Evolutionary conservation across 169 alveolate species (phyloP), one percentile per base, ranked within the genome.

Genomic region (Plasmodium reichenowi): DNA sequence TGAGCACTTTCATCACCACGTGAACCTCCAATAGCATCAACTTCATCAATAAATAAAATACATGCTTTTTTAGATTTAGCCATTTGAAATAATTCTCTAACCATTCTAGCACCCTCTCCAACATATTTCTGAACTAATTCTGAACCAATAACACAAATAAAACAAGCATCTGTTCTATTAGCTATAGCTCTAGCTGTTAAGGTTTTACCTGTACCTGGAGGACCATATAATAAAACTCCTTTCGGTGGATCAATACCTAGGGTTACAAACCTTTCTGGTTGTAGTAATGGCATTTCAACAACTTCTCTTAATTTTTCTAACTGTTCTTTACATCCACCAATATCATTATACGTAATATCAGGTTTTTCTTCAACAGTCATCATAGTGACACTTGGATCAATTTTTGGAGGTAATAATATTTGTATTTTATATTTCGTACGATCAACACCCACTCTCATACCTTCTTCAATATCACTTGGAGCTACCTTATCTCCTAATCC

Each of bases 281-380:
- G 97, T 70, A 98, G 95, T 87, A 98, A 95, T 2, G 99, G 99
- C 98, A 98, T 96, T 91, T 99, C 99, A 1, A 99, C 99, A 20
- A 98, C 99, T 94, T 98, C 99, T 32, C 99, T 93, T 73, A 98
- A 94, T 89, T 97, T 97, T 60, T 98, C 99, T 86, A 98, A 95
- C 94, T 99, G 99, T 86, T 98, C 99, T 92, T 98, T 98, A 92
- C 98, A 97, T 15, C 99, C 99, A 8, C 99, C 99, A 20, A 99
- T 96, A 94, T 99, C 99, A 88, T 95, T 97, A 96, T 99, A 99
- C n/a, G 99, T 99, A 48, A 99, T 99, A 93, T 99, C 99, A 8
- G 99, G 99, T 93, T 98, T 98, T 88, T 98, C 99, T 92, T 98
- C 99, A 4, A 99, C 99, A 0, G 99, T 98, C 99, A 99, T 99